Evolutionary conservation across 1,284 basidiomycete species (phyloP).

Genomic region (Ceratorhiza oryzae-sativae): DNA sequence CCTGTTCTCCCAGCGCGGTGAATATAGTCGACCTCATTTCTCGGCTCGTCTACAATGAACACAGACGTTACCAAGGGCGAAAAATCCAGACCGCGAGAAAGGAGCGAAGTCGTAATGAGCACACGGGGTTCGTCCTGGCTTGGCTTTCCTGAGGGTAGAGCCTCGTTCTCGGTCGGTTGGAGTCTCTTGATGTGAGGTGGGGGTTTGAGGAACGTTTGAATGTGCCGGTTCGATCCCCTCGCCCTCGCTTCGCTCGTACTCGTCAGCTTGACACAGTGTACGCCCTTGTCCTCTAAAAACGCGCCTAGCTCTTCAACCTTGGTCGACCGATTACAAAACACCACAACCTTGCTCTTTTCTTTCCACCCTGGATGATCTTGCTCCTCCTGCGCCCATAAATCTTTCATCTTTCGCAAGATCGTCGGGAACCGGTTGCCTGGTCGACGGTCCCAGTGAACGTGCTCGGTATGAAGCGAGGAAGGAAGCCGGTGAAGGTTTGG

Average conservation of each 20-base stretch:
- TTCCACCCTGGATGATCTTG: conserved; percentile 36
- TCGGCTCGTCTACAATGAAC: conserved; percentile 82
- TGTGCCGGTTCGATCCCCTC: conserved; percentile 73
- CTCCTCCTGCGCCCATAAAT: conserved; percentile 77
- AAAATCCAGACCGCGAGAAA: conserved; percentile 92
- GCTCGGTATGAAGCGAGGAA: conserved; percentile 69
- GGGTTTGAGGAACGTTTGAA: conserved; percentile 68
- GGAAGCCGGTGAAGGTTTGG: conserved; percentile 82
- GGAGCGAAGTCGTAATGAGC: conserved; percentile 86
- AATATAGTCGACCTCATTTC: conserved; percentile 87
- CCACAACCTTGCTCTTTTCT: conserved; percentile 62
- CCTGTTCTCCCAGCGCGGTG: conserved; percentile 79
- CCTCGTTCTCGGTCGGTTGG: background rate
- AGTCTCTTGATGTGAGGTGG: conserved; percentile 3
- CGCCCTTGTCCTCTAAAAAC: conserved; percentile 65
- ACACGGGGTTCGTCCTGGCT: conserved; percentile 63
- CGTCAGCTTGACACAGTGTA: conserved; percentile 71
- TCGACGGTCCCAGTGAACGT: conserved; percentile 71
- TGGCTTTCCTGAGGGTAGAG: background rate
- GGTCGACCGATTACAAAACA: conserved; percentile 80
- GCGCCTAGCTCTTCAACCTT: conserved; percentile 67
- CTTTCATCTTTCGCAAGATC: conserved; percentile 73
- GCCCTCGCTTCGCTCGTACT: conserved; percentile 55
- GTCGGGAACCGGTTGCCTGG: conserved; percentile 76
- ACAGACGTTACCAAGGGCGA: conserved; percentile 75